Percentiles rank a stretch among this genome's conserved stretches.
Conservation (phyloP, 1,284 basidiomycete species). For the Spongispora temasekensis region DNA sequence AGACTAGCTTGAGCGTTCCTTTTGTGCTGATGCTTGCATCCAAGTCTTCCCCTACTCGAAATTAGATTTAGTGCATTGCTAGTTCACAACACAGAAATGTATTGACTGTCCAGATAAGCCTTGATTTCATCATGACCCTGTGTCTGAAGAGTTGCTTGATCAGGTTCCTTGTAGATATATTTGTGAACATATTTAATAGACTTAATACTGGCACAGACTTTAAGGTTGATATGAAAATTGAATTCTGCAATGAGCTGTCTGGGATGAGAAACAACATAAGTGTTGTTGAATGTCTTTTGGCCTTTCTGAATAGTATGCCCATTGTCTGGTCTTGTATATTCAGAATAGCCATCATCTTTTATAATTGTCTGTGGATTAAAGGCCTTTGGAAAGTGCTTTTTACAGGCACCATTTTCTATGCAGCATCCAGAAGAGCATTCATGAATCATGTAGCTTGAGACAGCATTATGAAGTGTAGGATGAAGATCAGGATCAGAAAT, state of each 20-base stretch:
- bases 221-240: slow-evolving; percentile 51
- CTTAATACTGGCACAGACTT: slow-evolving; percentile 30
- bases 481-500: background rate
- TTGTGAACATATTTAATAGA: slow-evolving; percentile 45
- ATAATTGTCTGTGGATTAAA: slow-evolving; percentile 1
- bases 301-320: slow-evolving; percentile 3
- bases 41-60: too few relatives aligned
- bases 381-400: slow-evolving; percentile 8
- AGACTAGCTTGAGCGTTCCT: too few relatives aligned
- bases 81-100: too few relatives aligned
- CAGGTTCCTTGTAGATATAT: slow-evolving; percentile 44
- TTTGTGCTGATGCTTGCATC: too few relatives aligned
- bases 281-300: slow-evolving; percentile 2
- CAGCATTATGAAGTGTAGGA: background rate
- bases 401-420: slow-evolving; percentile 3
- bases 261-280: slow-evolving; percentile 4
- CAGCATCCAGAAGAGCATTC: slow-evolving; percentile 6
- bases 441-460: slow-evolving; percentile 11
- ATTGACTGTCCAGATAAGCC: slow-evolving; percentile 18
- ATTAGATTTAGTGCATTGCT: too few relatives aligned
- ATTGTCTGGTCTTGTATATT: slow-evolving; percentile 13
- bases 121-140: slow-evolving; percentile 10
- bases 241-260: slow-evolving; percentile 21
- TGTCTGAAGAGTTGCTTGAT: slow-evolving; percentile 30
- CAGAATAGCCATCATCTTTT: slow-evolving; percentile 13